These are phyloP conservation scores for Oryza punctata DNA, from an alignment of 176 grass and related monocot genomes.

Conservation along the genomic window DNA sequence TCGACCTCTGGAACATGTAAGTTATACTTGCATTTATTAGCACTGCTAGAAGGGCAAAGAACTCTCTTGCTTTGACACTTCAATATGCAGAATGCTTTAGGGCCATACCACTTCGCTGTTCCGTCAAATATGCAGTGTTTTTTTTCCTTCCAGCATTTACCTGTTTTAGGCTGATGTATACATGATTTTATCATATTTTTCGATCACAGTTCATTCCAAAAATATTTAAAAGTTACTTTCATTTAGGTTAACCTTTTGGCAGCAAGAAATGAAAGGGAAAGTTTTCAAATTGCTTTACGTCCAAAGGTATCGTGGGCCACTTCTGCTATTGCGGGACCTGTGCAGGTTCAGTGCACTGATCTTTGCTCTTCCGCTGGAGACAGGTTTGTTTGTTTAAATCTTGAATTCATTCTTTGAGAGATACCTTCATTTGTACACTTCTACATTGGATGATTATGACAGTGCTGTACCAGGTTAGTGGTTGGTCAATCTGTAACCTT, in stretches of 20 bases:
- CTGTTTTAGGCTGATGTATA: background rate
- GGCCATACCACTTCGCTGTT: background rate
- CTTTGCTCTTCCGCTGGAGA: slow-evolving; percentile 78
- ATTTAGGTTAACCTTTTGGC: slow-evolving; percentile 89
- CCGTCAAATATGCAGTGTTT: slow-evolving; percentile 6
- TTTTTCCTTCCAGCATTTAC: slow-evolving; percentile 18
- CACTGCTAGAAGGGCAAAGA: background rate
- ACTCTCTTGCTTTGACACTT: slow-evolving; percentile 1
- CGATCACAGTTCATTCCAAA: slow-evolving; percentile 6
- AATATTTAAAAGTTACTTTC: background rate
- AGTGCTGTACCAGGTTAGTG: slow-evolving; percentile 65
- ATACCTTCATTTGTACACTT: slow-evolving; percentile 30
- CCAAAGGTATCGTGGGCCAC: slow-evolving; percentile 88
- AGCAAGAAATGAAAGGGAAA: slow-evolving; percentile 97
- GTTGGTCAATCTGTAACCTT: slow-evolving; percentile 74
- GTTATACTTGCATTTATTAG: slow-evolving; percentile 30
- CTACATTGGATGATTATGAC: slow-evolving; percentile 48
- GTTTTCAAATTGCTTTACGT: slow-evolving; percentile 88
- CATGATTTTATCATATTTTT: background rate
- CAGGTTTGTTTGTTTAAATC: slow-evolving; percentile 58
- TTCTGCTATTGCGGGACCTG: slow-evolving; percentile 77
- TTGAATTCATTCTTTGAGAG: slow-evolving; percentile 23
- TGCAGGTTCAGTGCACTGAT: slow-evolving; percentile 85
- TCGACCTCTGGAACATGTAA: slow-evolving; percentile 82
- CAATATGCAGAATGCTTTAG: slow-evolving; percentile 1